Evolutionary conservation across 2,329 filamentous ascomycete genomes (phyloP), one percentile per base, ranked within the genome.

Genomic region (Aspergillus japonicus): DNA sequence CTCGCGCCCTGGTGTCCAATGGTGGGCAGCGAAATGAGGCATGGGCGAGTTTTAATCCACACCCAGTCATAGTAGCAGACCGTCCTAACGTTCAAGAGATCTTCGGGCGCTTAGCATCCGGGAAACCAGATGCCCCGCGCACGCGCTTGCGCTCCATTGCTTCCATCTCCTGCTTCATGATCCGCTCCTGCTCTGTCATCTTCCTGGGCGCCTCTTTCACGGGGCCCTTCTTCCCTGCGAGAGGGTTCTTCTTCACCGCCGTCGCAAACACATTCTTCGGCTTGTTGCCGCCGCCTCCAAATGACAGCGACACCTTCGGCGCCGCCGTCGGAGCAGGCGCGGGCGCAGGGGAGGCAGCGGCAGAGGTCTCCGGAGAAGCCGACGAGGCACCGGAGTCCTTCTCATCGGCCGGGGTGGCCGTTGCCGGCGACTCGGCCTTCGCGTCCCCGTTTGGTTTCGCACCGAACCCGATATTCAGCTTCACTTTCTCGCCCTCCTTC

Each of bases 171-270:
- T 90, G 89, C 75, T 89, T 91, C 92, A 96, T 96, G 69, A 95
- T 96, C 56, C 89, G 84, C 76, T 94, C 92, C 3, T 88, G 89
- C 71, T 96, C 91, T 69, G 90, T 94, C 85, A 96, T 94, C 70
- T 90, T 95, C 81, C 90, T 92, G 2, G 87, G 87, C 57, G 84
- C 83, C 62, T 86, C 86, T 57, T 76, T 72, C 21, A 74, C 71
- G 3, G 85, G 77, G 11, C 81, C 82, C 72, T 91, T 91, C 75
- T 91, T 91, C 3, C 82, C 78, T 1, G 84, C 83, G 2, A 91
- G 78, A 0, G 88, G 87, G 64, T 93, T 94, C 78, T 92, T 93
- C 72, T 85, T 87, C 26, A 76, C 79, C 3, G 77, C 77, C 10
- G 73, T 69, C 0, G 83, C 80, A 64, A 96, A 95, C 0, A 95